Conservation (phyloP, 1,284 basidiomycete genomes). For the Thecaphora thlaspeos region DNA sequence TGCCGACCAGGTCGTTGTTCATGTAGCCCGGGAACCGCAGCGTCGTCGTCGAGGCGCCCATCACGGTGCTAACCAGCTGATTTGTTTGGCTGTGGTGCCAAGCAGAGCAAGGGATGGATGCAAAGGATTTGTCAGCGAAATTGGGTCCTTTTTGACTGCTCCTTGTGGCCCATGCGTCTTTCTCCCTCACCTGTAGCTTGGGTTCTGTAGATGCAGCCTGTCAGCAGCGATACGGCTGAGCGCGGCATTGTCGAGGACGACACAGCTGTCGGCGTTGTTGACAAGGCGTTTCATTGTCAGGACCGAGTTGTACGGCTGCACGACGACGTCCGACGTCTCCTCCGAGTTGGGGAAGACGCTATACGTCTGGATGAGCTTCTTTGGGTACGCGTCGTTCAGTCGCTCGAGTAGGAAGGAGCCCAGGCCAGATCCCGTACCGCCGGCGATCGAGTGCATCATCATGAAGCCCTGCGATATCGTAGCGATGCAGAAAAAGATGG, state of each 20-base stretch:
- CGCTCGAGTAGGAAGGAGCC: conserved; percentile 95
- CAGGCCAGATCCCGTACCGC: conserved; percentile 95
- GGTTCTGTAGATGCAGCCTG: conserved; percentile 83
- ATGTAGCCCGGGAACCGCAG: conserved; percentile 97
- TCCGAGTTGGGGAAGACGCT: conserved; percentile 88
- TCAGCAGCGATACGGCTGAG: conserved; percentile 87
- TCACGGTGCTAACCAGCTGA: conserved; percentile 56
- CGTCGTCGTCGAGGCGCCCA: conserved; percentile 88
- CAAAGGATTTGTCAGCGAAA: background rate
- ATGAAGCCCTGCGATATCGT: conserved; percentile 80
- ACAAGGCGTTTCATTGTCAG: conserved; percentile 92
- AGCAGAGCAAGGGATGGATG: background rate
- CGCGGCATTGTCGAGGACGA: conserved; percentile 95
- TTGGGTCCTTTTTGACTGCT: too few relatives aligned
- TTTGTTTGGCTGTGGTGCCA: conserved; percentile 61
- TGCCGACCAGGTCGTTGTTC: conserved; percentile 94
- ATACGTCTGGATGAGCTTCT: conserved; percentile 98
- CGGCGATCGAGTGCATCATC: conserved; percentile 97
- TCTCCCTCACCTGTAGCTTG: conserved; percentile 88
- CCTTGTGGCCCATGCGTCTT: too few relatives aligned
- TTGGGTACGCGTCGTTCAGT: conserved; percentile 95
- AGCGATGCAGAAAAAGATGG: background rate
- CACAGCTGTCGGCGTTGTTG: conserved; percentile 94
- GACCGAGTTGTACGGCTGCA: conserved; percentile 95
- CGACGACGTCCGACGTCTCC: conserved; percentile 60